Evolutionary conservation across 106 monocot genomes (phyloP).

Genomic region (Iris macrosiphon): DNA sequence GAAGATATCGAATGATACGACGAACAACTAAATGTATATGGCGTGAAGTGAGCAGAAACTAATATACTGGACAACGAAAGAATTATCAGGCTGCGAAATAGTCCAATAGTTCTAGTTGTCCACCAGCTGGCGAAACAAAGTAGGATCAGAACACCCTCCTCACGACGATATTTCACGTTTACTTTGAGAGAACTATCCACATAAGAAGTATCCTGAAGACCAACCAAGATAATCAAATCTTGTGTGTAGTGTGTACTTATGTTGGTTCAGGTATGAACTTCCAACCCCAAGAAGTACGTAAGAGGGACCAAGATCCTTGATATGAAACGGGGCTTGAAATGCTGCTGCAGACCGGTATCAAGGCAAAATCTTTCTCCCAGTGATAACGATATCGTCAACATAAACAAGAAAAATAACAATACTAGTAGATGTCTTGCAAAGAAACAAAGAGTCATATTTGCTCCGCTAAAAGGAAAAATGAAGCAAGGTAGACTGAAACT

Average conservation of each 20-base stretch:
- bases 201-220: conserved; percentile 1
- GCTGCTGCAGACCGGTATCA: background rate
- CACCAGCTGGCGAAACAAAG: background rate
- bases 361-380: background rate
- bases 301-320: conserved; percentile 2
- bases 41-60: background rate
- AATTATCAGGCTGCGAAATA: conserved; percentile 3
- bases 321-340: conserved; percentile 1
- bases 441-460: conserved; percentile 7
- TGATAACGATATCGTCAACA: conserved; percentile 3
- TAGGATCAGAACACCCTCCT: background rate
- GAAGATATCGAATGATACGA: conserved; percentile 1
- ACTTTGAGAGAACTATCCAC: background rate
- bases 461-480: background rate
- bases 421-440: background rate
- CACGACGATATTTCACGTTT: background rate
- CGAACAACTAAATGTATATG: background rate
- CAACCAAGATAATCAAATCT: conserved; percentile 4
- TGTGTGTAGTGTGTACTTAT: conserved; percentile 1
- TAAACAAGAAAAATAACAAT: conserved; percentile 4
- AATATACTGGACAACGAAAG: background rate
- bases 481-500: conserved; percentile 1
- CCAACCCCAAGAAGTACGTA: background rate
- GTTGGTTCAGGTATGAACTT: conserved; percentile 9
- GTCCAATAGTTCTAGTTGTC: background rate